Percentiles rank a stretch among this genome's conserved stretches.
phyloP scores from a whole-genome alignment of 257 asterid species.

The Primulina tabacum region DNA sequence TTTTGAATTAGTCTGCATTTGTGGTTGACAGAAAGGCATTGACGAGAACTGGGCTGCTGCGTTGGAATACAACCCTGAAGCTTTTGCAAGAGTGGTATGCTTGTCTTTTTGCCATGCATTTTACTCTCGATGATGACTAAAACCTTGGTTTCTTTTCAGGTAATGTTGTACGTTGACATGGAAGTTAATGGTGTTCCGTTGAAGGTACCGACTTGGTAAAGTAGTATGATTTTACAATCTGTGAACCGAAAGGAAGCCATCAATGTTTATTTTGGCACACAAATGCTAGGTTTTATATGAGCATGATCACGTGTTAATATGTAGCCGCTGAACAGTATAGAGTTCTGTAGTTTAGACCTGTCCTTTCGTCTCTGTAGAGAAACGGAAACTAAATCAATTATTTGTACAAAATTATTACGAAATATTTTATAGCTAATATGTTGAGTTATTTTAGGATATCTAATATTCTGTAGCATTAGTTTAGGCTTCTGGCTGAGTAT shows the following conservation, averaged over 20 bases:
- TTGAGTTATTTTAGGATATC: no score
- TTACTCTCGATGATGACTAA: not conserved
- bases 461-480: no score
- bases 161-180: slow-evolving; percentile 98
- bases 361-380: not conserved
- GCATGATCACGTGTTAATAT: not conserved
- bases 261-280: not conserved
- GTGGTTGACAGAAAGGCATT: slow-evolving; percentile 78
- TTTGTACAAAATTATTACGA: no score
- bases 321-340: slow-evolving; percentile 12
- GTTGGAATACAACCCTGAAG: slow-evolving; percentile 93
- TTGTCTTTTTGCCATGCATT: not conserved
- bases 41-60: slow-evolving; percentile 99
- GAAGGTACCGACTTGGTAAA: slow-evolving; percentile 51
- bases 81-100: slow-evolving; percentile 91
- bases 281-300: slow-evolving; percentile 13
- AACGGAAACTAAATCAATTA: no score
- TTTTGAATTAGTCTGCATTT: slow-evolving; percentile 1
- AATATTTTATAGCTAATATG: no score
- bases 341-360: slow-evolving; percentile 4
- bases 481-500: no score
- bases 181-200: slow-evolving; percentile 94
- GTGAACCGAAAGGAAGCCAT: not conserved
- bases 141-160: slow-evolving; percentile 43
- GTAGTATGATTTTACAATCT: slow-evolving; percentile 14